A percentile compares a stretch with the other conserved stretches of the same genome.
Conservation (phyloP, 1,139 yeast genomes). For the Chernovozyma sophiae-reginae region DNA sequence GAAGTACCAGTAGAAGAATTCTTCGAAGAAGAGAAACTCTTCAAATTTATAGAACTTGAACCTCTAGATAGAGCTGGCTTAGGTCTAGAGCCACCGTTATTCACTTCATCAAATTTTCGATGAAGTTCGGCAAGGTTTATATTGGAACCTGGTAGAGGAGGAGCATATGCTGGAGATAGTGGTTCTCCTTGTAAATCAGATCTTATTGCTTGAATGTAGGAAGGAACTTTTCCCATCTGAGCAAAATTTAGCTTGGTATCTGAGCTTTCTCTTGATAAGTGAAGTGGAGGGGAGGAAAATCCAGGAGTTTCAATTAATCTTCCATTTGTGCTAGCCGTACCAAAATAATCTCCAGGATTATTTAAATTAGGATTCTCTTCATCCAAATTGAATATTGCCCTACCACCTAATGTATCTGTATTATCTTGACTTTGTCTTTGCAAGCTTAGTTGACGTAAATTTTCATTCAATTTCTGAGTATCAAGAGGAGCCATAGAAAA, state of each 20-base stretch:
- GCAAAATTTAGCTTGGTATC: constrained; percentile 18
- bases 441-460: constrained; percentile 48
- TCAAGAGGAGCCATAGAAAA: constrained; percentile 43
- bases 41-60: constrained; percentile 18
- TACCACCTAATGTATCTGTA: constrained; percentile 4
- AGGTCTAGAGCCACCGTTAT: constrained; percentile 6
- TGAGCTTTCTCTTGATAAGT: constrained; percentile 59
- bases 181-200: constrained; percentile 43
- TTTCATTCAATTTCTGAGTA: constrained; percentile 45
- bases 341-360: constrained; percentile 19
- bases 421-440: constrained; percentile 42
- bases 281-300: constrained; percentile 47
- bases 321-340: constrained; percentile 1
- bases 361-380: constrained; percentile 23
- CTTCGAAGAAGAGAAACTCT: constrained; percentile 12
- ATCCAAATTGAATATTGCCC: constrained; percentile 44
- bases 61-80: constrained; percentile 17
- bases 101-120: constrained; percentile 17
- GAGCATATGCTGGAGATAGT: constrained; percentile 61
- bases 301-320: neutral
- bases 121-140: constrained; percentile 28
- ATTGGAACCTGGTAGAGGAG: constrained; percentile 46
- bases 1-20: constrained; percentile 23
- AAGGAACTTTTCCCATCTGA: constrained; percentile 66
- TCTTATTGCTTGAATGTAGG: constrained; percentile 72